Evolutionary conservation across 352 stramenopile genomes (phyloP).

Genomic region (Chrysophaeum taylorii): DNA sequence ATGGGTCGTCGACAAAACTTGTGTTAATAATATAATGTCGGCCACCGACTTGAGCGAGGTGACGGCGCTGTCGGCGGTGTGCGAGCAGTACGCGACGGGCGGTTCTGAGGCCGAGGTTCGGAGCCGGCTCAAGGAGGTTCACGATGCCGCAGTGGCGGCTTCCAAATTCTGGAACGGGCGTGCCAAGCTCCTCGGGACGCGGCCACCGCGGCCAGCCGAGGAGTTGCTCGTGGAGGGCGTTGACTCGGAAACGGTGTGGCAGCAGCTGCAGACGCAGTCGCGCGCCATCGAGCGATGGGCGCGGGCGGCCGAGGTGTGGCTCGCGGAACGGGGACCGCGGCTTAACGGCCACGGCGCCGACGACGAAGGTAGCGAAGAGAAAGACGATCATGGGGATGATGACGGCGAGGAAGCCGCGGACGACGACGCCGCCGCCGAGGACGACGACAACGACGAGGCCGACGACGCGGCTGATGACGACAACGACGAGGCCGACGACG

Average conservation of each 20-base stretch:
- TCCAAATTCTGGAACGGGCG: not conserved
- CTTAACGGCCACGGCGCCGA: not conserved
- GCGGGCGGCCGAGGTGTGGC: not conserved
- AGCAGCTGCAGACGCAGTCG: not conserved
- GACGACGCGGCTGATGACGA: not conserved
- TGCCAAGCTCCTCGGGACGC: not conserved
- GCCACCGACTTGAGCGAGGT: no score
- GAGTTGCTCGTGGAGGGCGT: slow-evolving; percentile 1
- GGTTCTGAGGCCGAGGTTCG: no score
- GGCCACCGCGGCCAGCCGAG: not conserved
- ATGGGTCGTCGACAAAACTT: no score
- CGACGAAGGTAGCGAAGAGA: not conserved
- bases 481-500: not conserved
- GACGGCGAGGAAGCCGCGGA: not conserved
- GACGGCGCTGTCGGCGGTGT: no score
- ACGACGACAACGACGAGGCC: not conserved
- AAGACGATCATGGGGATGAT: not conserved
- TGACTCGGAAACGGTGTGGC: slow-evolving; percentile 7
- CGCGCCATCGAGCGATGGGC: slow-evolving; percentile 2
- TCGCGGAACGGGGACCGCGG: not conserved
- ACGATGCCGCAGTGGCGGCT: not conserved
- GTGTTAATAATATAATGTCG: no score
- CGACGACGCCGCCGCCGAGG: not conserved
- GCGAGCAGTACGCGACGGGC: no score
- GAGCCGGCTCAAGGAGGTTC: not conserved